Conservation (phyloP, 768 basidiomycete genomes). For the Termitomyces sp. region DNA sequence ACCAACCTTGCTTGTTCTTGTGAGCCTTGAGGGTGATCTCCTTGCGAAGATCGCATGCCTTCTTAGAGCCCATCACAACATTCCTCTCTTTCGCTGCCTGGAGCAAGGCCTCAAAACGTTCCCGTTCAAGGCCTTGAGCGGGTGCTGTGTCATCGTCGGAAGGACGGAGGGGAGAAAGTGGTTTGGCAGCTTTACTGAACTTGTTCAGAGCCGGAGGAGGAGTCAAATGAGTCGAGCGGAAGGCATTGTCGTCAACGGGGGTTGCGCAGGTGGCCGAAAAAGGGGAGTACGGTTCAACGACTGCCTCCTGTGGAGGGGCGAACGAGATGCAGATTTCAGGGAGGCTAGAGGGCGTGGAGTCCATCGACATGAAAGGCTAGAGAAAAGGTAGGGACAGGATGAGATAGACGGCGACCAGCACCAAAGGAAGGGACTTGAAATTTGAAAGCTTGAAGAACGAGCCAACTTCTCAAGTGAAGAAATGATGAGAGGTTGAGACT, state of each 20-base stretch:
- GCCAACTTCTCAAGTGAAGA: constrained; percentile 14
- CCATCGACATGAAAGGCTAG: constrained; percentile 34
- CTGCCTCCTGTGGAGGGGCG: constrained; percentile 54
- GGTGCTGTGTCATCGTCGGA: constrained; percentile 28
- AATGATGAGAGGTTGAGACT: constrained; percentile 1
- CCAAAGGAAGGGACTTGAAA: constrained; percentile 24
- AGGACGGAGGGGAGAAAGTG: constrained; percentile 52
- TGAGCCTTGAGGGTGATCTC: constrained; percentile 74
- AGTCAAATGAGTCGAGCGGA: constrained; percentile 57
- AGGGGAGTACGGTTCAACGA: constrained; percentile 61
- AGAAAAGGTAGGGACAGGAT: constrained; percentile 21
- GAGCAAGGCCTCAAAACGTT: constrained; percentile 64
- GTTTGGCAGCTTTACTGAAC: constrained; percentile 30
- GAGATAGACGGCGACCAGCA: constrained; percentile 53
- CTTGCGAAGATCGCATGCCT: constrained; percentile 61
- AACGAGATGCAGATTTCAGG: constrained; percentile 73
- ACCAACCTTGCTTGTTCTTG: constrained; percentile 71
- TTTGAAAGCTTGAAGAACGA: constrained; percentile 9
- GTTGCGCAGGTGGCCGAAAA: constrained; percentile 39
- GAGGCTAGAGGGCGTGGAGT: constrained; percentile 40
- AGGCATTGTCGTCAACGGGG: constrained; percentile 46
- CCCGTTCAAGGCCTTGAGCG: constrained; percentile 57
- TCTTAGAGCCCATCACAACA: constrained; percentile 42
- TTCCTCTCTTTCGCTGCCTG: constrained; percentile 60
- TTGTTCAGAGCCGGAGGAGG: constrained; percentile 50